Base-by-base conservation (phyloP, 2,329 filamentous ascomycete genomes). In the Endoconidiophora laricicola region DNA sequence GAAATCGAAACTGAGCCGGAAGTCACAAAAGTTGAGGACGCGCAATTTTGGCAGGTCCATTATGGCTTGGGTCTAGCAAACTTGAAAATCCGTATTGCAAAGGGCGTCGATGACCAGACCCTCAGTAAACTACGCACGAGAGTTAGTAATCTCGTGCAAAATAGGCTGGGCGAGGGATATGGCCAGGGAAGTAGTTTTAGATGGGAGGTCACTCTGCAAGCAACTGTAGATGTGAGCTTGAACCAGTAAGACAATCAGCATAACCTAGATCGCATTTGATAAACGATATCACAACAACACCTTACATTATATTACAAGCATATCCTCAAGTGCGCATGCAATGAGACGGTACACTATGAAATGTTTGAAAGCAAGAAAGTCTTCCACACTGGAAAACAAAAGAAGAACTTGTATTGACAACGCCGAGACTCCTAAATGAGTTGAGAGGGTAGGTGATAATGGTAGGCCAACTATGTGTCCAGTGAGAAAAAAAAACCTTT, bases 31-130 rank as follows among this genome's bases (percentile, higher is more conserved):
- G 79, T 98, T 44, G 86, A 95, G 52, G 88, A 95, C 60, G 90
- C 88, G 1, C 81, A 87, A 61, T 94, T 98, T 64, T 98, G 91
- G 91, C 91, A 98, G 68, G 91, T 95, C 12, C 91, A 98, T 65
- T 95, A 96, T 62, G 88, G 90, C 1, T 71, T 96, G 39, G 94
- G 87, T 60, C 94, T 96, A 83, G 91, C 91, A 6, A 95, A 93
- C 61, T 64, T 98, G 56, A 93, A 86, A 63, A 65, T 98, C 18
- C 75, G 80, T 53, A 76, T 94, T 23, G 62, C 67, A 3, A 69
- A 66, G 55, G 81, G 80, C 3, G 69, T 65, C 43, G 79, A 83
- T 41, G 86, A 91, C 54, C 76, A 81, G 12, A 75, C 80, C 4
- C 68, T 93, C 53, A 72, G 73, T 52, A 82, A 81, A 58, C 65